Percentiles rank a stretch among this genome's conserved stretches.
phyloP scores from a whole-genome alignment of 2,329 filamentous ascomycete species.

The Aspergillus ochraceoroseus region DNA sequence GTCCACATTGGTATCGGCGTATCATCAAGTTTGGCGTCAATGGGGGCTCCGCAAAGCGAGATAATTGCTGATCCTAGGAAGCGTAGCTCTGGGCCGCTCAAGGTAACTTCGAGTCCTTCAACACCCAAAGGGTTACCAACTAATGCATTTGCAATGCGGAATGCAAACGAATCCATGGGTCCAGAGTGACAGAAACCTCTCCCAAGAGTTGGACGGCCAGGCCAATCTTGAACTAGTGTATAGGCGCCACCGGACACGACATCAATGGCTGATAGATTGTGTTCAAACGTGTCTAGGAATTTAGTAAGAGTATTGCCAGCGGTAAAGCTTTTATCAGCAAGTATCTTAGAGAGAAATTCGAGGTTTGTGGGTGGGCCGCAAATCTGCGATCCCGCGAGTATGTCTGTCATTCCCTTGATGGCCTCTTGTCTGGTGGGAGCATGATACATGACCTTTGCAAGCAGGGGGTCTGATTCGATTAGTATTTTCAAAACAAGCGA shows the following conservation, averaged over 20 bases:
- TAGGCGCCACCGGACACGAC: conserved; percentile 54
- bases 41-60: conserved; percentile 54
- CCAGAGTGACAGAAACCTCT: conserved; percentile 57
- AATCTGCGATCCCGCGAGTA: conserved; percentile 46
- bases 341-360: conserved; percentile 51
- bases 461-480: conserved; percentile 44
- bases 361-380: conserved; percentile 56
- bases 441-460: conserved; percentile 58
- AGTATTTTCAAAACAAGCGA: neutral
- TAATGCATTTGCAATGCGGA: conserved; percentile 56
- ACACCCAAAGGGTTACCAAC: conserved; percentile 52
- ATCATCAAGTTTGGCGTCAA: conserved; percentile 51
- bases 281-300: conserved; percentile 52
- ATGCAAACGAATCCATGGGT: conserved; percentile 58
- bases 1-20: conserved; percentile 52
- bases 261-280: conserved; percentile 50
- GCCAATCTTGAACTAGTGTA: conserved; percentile 56
- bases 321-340: conserved; percentile 46
- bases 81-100: conserved; percentile 55
- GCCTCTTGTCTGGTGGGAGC: conserved; percentile 40
- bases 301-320: conserved; percentile 54
- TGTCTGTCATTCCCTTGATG: conserved; percentile 42
- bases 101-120: conserved; percentile 57
- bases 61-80: conserved; percentile 54
- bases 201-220: conserved; percentile 53